phyloP scores from a whole-genome alignment of 495 filamentous ascomycete species.

The Tetracladium marchalianum region DNA sequence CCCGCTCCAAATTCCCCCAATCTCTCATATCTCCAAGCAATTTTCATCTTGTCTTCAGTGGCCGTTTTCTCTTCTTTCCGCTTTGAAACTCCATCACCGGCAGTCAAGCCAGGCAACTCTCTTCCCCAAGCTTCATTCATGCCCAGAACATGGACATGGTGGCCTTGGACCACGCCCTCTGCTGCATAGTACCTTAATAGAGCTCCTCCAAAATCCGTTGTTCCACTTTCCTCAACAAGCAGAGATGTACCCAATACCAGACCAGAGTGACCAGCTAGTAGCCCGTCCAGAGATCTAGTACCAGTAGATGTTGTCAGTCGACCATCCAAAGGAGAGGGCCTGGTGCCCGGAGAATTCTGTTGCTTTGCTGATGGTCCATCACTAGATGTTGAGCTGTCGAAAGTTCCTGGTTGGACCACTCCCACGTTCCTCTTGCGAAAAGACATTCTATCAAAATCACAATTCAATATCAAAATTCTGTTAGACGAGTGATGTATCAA shows the following conservation, averaged over 20 bases:
- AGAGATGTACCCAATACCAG: constrained; percentile 72
- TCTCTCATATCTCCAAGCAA: constrained; percentile 93
- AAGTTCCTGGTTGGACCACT: constrained; percentile 35
- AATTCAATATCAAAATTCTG: constrained; percentile 3
- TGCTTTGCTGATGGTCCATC: constrained; percentile 26
- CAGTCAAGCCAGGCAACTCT: constrained; percentile 67
- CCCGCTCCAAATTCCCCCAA: constrained; percentile 45
- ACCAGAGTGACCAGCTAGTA: constrained; percentile 84
- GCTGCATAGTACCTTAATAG: constrained; percentile 85
- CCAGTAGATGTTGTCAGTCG: constrained; percentile 87
- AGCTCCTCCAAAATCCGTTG: constrained; percentile 84
- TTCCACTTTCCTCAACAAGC: constrained; percentile 84
- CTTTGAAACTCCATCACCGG: constrained; percentile 27
- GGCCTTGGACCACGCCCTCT: constrained; percentile 87
- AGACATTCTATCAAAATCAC: constrained; percentile 48
- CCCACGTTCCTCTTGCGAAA: constrained; percentile 84
- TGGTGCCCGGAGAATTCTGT: constrained; percentile 51
- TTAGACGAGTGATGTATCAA: background rate
- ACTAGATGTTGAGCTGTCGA: constrained; percentile 7
- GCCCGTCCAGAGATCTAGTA: constrained; percentile 68
- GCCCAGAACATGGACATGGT: constrained; percentile 77
- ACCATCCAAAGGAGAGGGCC: constrained; percentile 84
- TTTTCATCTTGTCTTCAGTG: constrained; percentile 80
- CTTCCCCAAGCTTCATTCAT: constrained; percentile 69
- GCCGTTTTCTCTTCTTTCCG: constrained; percentile 27